Percentiles rank a stretch among this genome's conserved stretches.
phyloP scores from a whole-genome alignment of 192 early-diverging fungal genomes.

The Mortierella claussenii region DNA sequence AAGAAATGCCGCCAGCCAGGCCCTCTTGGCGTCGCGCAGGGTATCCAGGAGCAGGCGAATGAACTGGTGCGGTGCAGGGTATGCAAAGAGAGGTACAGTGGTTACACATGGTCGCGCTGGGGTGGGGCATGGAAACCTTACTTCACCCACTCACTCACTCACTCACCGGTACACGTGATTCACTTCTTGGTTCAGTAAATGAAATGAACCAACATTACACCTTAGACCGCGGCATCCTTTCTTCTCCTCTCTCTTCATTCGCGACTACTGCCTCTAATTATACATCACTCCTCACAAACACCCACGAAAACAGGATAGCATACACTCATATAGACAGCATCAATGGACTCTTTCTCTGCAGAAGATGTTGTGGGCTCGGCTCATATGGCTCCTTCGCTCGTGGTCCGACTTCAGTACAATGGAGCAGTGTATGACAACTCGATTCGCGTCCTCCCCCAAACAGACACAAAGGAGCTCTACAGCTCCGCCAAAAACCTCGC shows the following conservation, averaged over 20 bases:
- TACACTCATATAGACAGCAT: background rate
- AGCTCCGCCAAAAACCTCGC: slow-evolving; percentile 19
- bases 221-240: too few relatives aligned
- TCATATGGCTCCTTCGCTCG: slow-evolving; percentile 12
- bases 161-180: background rate
- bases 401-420: slow-evolving; percentile 47
- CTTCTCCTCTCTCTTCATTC: background rate
- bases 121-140: too few relatives aligned
- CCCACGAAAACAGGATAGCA: too few relatives aligned
- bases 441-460: slow-evolving; percentile 29
- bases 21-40: too few relatives aligned
- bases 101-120: too few relatives aligned
- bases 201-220: too few relatives aligned
- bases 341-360: slow-evolving; percentile 19
- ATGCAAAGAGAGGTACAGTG: too few relatives aligned
- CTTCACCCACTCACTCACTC: too few relatives aligned
- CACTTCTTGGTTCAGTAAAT: too few relatives aligned
- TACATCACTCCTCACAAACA: background rate
- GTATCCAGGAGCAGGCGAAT: too few relatives aligned
- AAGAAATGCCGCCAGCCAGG: too few relatives aligned
- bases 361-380: slow-evolving; percentile 15
- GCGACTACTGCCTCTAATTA: background rate
- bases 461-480: slow-evolving; percentile 20
- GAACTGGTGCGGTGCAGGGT: too few relatives aligned
- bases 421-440: slow-evolving; percentile 51